Base-by-base conservation (phyloP, 768 basidiomycete species). In the Serendipita sp. region DNA sequence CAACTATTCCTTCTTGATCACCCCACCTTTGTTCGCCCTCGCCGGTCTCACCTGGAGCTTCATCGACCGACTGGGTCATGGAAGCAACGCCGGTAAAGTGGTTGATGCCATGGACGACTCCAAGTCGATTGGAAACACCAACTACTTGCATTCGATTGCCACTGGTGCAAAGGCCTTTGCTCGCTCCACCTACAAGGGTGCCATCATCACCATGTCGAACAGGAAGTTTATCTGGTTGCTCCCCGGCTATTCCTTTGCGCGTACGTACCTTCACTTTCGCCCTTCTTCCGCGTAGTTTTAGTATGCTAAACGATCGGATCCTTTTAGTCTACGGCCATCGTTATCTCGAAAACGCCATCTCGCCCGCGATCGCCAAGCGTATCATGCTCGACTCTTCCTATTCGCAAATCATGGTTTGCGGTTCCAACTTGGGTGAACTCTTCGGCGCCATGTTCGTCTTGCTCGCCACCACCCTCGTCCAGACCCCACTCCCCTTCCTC, bases 401-500 rank as follows among this genome's bases (percentile, higher is more conserved):
- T 67, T 69, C 68, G 3, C 71, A 73, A 64, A 71, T 71, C 68
- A 71, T 72, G 36, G 69, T 70, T 47, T 68, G 70, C 23, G 72
- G 72, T 16, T 69, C 68, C 65, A 73, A 73, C 69, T 67, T 69
- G 44, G 71, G 70, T 62, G 67, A 71, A 64, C 67, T 72, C 11
- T 64, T 72, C 41, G 71, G 70, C 11, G 70, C 70, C 48, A 16
- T 54, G 4, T 23, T 65, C 7, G 71, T 71, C 45, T 65, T 72
- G 38, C 13, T 71, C 13, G 62, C 70, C n/a, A 64, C 68, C 23
- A 67, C 68, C 54, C n/a, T 66, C 30, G 65, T 72, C 44, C 67
- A 63, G 28, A 73, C 72, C 44, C 8, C 65, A 41, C 4, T 63
- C 4, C 36, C 4, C 35, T 16, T 47, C 30, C 23, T 16, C 34